Percentiles rank a stretch among this genome's conserved stretches.
Evolutionary conservation across 2,329 filamentous ascomycete species (phyloP).

Genomic region (Epicoccum nigrum): DNA sequence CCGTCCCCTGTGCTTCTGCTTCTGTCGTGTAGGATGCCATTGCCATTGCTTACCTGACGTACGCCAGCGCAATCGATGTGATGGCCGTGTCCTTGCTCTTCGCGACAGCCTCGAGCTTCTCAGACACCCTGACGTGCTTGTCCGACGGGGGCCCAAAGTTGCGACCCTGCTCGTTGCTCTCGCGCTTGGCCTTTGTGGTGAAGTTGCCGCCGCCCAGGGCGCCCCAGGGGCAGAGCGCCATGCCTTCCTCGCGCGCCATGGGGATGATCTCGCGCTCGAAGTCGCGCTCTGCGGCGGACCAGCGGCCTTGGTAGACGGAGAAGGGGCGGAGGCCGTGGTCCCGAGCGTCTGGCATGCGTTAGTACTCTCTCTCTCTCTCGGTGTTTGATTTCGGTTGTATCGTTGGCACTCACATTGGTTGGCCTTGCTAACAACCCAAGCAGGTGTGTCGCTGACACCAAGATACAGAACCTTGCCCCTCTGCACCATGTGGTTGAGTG

Average conservation of each 20-base stretch:
- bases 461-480: conserved; percentile 50
- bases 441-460: conserved; percentile 47
- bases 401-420: conserved; percentile 49
- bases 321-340: conserved; percentile 49
- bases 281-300: conserved; percentile 67
- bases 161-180: conserved; percentile 43
- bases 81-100: conserved; percentile 62
- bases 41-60: conserved; percentile 65
- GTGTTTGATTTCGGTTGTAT: too few relatives aligned
- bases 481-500: conserved; percentile 43
- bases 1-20: too few relatives aligned
- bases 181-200: conserved; percentile 49
- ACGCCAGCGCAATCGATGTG: conserved; percentile 69
- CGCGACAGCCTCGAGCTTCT: conserved; percentile 65
- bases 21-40: too few relatives aligned
- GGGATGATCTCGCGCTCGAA: conserved; percentile 73
- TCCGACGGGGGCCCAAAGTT: conserved; percentile 51
- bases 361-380: neutral
- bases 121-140: conserved; percentile 58
- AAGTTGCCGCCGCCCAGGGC: conserved; percentile 58
- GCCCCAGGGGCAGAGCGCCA: conserved; percentile 65
- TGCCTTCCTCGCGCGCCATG: conserved; percentile 68
- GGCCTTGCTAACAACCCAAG: conserved; percentile 54
- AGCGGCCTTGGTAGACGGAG: conserved; percentile 69
- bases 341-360: conserved; percentile 57